A percentile compares a stretch with the other conserved stretches of the same genome.
Evolutionary conservation across 2,329 filamentous ascomycete species (phyloP).

Genomic region (Epichloe baconii): DNA sequence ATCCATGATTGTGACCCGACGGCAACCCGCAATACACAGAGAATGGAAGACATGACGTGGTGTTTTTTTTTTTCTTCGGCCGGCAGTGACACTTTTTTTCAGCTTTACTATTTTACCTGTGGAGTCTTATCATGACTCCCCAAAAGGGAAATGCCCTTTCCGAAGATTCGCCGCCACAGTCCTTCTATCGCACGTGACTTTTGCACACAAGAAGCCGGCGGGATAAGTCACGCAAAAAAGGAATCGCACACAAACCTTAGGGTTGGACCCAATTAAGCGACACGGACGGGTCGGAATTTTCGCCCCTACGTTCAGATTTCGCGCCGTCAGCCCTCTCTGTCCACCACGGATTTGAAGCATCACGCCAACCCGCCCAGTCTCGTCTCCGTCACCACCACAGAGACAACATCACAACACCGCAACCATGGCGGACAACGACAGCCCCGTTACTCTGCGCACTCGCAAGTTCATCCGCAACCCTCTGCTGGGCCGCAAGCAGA

Average conservation of each 20-base stretch:
- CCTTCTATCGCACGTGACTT: background rate
- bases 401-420: conserved; percentile 30
- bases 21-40: background rate
- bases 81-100: background rate
- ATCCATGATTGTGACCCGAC: background rate
- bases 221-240: background rate
- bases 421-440: conserved; percentile 81
- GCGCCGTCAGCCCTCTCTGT: conserved; percentile 16
- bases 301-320: conserved; percentile 15
- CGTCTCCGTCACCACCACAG: conserved; percentile 19
- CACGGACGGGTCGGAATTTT: conserved; percentile 24
- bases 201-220: background rate
- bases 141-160: background rate
- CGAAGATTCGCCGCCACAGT: background rate
- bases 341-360: conserved; percentile 17
- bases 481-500: conserved; percentile 96
- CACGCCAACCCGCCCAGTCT: conserved; percentile 15
- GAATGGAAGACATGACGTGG: background rate
- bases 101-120: background rate
- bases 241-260: conserved; percentile 20
- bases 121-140: background rate
- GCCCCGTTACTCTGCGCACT: conserved; percentile 77
- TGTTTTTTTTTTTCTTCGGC: background rate
- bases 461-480: conserved; percentile 99
- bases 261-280: conserved; percentile 34